These are phyloP conservation scores for Meyerozyma smithsonii DNA, from an alignment of 1,139 yeast species.

Conservation along the genomic window DNA sequence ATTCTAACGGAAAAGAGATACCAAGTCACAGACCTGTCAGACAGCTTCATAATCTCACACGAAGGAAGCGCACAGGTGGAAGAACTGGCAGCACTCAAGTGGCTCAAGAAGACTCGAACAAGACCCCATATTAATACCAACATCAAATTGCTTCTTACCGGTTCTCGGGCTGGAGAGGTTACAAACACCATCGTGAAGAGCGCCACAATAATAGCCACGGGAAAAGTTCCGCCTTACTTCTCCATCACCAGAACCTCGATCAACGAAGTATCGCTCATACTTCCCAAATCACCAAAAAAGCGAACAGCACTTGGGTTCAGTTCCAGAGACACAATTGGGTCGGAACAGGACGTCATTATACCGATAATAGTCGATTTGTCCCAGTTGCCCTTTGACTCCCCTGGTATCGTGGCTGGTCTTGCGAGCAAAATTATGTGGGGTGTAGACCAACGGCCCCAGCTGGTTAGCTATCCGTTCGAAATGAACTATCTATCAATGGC, in stretches of 20 bases:
- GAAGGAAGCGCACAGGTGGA: slow-evolving; percentile 1
- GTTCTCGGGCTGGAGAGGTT: slow-evolving; percentile 52
- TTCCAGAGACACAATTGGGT: slow-evolving; percentile 47
- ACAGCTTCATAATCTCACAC: slow-evolving; percentile 22
- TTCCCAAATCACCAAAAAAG: slow-evolving; percentile 41
- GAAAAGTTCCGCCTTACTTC: slow-evolving; percentile 44
- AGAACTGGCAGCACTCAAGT: slow-evolving; percentile 1
- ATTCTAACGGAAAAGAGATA: slow-evolving; percentile 42
- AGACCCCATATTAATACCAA: slow-evolving; percentile 40
- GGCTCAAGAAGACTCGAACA: slow-evolving; percentile 33
- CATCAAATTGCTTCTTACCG: slow-evolving; percentile 50
- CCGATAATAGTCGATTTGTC: slow-evolving; percentile 56
- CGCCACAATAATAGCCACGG: slow-evolving; percentile 23
- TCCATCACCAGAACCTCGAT: slow-evolving; percentile 54
- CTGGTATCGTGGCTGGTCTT: slow-evolving; percentile 67
- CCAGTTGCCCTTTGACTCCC: slow-evolving; percentile 54
- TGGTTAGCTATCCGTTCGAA: slow-evolving; percentile 30
- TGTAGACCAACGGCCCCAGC: slow-evolving; percentile 15
- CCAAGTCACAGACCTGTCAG: slow-evolving; percentile 38
- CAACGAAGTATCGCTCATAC: slow-evolving; percentile 50
- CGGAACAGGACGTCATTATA: slow-evolving; percentile 51
- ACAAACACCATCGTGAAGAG: slow-evolving; percentile 33
- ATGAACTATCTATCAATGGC: slow-evolving; percentile 65
- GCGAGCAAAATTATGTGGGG: slow-evolving; percentile 47
- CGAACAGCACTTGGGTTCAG: slow-evolving; percentile 38